A percentile compares a stretch with the other conserved stretches of the same genome.
Conservation (phyloP, 2,329 filamentous ascomycete genomes). For the Talaromyces marneffei region DNA sequence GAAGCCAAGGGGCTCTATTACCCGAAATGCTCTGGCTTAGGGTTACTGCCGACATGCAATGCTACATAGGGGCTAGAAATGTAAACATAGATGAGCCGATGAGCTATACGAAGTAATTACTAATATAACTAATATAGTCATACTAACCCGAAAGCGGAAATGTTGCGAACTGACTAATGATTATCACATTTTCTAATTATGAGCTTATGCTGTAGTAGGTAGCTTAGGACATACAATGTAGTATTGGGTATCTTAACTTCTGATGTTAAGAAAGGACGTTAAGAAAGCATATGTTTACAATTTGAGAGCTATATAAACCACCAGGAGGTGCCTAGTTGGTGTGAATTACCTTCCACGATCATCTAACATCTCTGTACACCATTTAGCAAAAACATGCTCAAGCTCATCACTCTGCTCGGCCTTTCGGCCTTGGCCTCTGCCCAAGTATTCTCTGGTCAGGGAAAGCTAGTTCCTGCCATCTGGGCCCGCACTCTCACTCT, state of each 20-base stretch:
- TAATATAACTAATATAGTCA: background rate
- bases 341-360: too few relatives aligned
- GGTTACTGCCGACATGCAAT: background rate
- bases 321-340: background rate
- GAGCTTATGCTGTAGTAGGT: background rate
- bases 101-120: too few relatives aligned
- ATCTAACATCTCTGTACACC: background rate
- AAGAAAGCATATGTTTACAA: background rate
- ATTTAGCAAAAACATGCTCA: background rate
- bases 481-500: background rate
- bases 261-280: background rate
- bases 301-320: background rate
- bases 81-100: background rate
- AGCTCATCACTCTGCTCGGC: background rate
- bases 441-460: background rate
- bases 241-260: background rate
- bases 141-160: background rate
- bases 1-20: background rate
- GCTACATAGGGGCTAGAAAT: background rate
- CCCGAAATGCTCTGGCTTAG: background rate
- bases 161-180: background rate
- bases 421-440: background rate
- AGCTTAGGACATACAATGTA: background rate
- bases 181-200: too few relatives aligned
- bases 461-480: background rate